These are phyloP conservation scores for Turritis glabra DNA, from an alignment of 345 rosid species.

Conservation along the genomic window DNA sequence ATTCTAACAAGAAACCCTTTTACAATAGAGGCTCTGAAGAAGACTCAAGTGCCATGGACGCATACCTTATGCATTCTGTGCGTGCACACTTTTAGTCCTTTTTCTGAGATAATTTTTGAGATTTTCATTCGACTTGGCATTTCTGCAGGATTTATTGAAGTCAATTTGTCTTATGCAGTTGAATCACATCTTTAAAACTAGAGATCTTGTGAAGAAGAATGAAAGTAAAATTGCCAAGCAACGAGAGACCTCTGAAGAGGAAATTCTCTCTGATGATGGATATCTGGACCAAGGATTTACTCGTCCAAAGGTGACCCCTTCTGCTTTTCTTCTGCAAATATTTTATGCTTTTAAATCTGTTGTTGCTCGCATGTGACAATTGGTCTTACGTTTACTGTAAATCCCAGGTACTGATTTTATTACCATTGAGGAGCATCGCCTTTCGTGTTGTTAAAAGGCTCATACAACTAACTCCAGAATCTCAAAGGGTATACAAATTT, in stretches of 20 bases:
- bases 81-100: conserved; percentile 37
- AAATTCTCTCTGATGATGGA: conserved; percentile 52
- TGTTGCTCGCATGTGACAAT: not conserved
- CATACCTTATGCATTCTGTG: conserved; percentile 89
- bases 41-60: conserved; percentile 76
- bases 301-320: conserved; percentile 80
- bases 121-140: not conserved
- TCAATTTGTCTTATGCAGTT: conserved; percentile 58
- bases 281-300: conserved; percentile 92
- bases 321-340: conserved; percentile 16
- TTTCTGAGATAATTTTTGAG: conserved; percentile 11
- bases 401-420: conserved; percentile 69
- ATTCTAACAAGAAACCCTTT: conserved; percentile 85
- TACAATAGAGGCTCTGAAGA: conserved; percentile 73
- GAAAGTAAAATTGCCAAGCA: conserved; percentile 68
- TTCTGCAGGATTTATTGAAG: conserved; percentile 29
- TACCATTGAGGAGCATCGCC: conserved; percentile 78
- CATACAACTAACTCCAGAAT: conserved; percentile 71
- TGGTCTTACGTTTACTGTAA: conserved; percentile 19
- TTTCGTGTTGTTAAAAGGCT: conserved; percentile 68
- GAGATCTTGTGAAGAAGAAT: conserved; percentile 78
- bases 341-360: not conserved
- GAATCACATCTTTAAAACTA: conserved; percentile 76
- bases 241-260: conserved; percentile 49
- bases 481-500: conserved; percentile 59